A percentile compares a stretch with the other conserved stretches of the same genome.
Conservation (phyloP, 2,329 filamentous ascomycete genomes). For the Paraphoma chrysanthemicola region DNA sequence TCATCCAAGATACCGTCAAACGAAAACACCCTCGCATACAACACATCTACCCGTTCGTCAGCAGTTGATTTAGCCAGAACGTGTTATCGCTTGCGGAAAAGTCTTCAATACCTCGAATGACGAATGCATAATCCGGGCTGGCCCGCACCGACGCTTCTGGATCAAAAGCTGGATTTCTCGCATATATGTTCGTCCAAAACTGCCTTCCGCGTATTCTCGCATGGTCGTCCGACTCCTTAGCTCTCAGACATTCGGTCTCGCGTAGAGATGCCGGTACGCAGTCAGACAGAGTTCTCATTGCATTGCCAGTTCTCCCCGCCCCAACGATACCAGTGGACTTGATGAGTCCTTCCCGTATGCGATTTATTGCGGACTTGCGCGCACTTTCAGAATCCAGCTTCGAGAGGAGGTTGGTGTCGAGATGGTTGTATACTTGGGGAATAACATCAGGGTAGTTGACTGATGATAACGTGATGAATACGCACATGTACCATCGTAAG, state of each 20-base stretch:
- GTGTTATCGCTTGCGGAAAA: neutral
- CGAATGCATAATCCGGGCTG: conserved; percentile 6
- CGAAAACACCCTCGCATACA: conserved; percentile 9
- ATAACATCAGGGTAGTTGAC: conserved; percentile 5
- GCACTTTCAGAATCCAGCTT: neutral
- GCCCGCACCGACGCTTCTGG: conserved; percentile 4
- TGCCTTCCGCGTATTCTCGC: neutral
- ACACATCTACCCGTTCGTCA: conserved; percentile 2
- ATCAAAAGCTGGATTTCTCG: conserved; percentile 3
- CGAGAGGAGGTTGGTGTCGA: neutral
- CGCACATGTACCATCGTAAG: conserved; percentile 5
- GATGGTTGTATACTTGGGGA: conserved; percentile 1
- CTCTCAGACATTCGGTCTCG: neutral
- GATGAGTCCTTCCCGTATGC: conserved; percentile 4
- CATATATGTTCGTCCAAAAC: conserved; percentile 6
- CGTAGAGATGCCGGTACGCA: conserved; percentile 1
- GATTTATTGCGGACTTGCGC: neutral
- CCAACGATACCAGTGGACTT: conserved; percentile 6
- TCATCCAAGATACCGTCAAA: conserved; percentile 8
- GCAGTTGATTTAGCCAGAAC: neutral
- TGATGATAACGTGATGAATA: conserved; percentile 1
- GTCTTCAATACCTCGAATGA: neutral
- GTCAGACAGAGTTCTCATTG: neutral
- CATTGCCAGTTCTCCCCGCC: conserved; percentile 2
- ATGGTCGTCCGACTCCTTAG: neutral